Evolutionary conservation across 768 basidiomycete species (phyloP).

Genomic region (Rhizopogon vinicolor): DNA sequence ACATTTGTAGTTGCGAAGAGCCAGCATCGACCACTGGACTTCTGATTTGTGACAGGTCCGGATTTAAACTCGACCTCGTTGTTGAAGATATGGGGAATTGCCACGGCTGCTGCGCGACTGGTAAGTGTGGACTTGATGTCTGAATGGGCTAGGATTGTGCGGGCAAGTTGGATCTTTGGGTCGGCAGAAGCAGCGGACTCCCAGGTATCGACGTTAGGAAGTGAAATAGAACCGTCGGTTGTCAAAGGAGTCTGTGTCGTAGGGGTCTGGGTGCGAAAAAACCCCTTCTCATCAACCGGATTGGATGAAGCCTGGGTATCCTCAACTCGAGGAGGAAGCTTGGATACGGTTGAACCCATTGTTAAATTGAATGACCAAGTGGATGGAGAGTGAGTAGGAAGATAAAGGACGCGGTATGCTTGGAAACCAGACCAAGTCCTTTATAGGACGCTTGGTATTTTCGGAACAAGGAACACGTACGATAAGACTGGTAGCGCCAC

Average conservation of each 20-base stretch:
- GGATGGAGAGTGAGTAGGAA: not conserved
- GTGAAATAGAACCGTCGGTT: slow-evolving; percentile 54
- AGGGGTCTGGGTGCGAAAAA: not conserved
- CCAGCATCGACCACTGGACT: slow-evolving; percentile 91
- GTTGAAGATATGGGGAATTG: slow-evolving; percentile 81
- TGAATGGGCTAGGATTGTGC: slow-evolving; percentile 68
- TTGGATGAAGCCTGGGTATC: slow-evolving; percentile 8
- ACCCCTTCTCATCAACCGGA: slow-evolving; percentile 23
- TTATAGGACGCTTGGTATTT: not conserved
- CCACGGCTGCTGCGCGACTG: slow-evolving; percentile 56
- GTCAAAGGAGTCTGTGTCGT: slow-evolving; percentile 32
- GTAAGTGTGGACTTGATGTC: slow-evolving; percentile 60
- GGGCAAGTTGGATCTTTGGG: slow-evolving; percentile 67
- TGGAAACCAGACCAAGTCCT: not conserved
- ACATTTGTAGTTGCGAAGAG: slow-evolving; percentile 91
- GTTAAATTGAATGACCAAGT: not conserved
- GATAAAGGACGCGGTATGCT: not conserved
- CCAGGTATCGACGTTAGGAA: slow-evolving; percentile 61
- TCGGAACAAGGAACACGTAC: not conserved
- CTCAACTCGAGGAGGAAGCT: slow-evolving; percentile 13
- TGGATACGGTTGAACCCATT: slow-evolving; percentile 24
- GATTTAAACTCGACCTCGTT: slow-evolving; percentile 76
- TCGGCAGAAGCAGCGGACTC: slow-evolving; percentile 50
- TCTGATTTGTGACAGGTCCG: slow-evolving; percentile 82
- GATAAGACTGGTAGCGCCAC: not conserved